Conservation (phyloP, 2,329 filamentous ascomycete genomes). For the Xylogone sp. region DNA sequence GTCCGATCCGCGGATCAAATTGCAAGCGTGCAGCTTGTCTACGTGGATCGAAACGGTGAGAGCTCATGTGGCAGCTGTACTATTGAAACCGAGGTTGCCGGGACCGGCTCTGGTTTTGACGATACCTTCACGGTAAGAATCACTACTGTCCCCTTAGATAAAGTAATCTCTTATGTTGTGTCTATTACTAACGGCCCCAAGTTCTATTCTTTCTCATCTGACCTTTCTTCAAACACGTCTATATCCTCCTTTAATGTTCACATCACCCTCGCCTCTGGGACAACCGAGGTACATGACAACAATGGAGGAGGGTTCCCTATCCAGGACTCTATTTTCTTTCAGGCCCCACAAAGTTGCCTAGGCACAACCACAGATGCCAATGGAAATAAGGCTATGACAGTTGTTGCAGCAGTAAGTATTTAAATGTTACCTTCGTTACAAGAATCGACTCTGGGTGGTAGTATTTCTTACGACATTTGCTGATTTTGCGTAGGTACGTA, state of each 20-base stretch:
- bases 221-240: constrained; percentile 53
- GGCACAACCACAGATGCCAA: neutral
- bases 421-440: neutral
- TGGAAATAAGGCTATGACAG: constrained; percentile 15
- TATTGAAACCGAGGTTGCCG: constrained; percentile 43
- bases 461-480: neutral
- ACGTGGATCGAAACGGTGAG: constrained; percentile 51
- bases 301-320: constrained; percentile 53
- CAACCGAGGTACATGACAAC: constrained; percentile 46
- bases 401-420: constrained; percentile 22
- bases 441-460: neutral
- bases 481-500: neutral
- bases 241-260: constrained; percentile 59
- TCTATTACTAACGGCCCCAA: constrained; percentile 10
- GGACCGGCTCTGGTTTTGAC: constrained; percentile 52
- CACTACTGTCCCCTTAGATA: neutral
- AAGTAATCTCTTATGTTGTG: constrained; percentile 29
- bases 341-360: constrained; percentile 54
- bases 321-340: constrained; percentile 51
- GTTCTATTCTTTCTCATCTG: constrained; percentile 25
- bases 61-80: constrained; percentile 29
- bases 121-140: constrained; percentile 51
- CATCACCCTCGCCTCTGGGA: constrained; percentile 44
- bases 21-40: constrained; percentile 46
- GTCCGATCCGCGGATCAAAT: constrained; percentile 37